phyloP scores from a whole-genome alignment of 2,329 filamentous ascomycete genomes.

The Dactylellina cionopaga region DNA sequence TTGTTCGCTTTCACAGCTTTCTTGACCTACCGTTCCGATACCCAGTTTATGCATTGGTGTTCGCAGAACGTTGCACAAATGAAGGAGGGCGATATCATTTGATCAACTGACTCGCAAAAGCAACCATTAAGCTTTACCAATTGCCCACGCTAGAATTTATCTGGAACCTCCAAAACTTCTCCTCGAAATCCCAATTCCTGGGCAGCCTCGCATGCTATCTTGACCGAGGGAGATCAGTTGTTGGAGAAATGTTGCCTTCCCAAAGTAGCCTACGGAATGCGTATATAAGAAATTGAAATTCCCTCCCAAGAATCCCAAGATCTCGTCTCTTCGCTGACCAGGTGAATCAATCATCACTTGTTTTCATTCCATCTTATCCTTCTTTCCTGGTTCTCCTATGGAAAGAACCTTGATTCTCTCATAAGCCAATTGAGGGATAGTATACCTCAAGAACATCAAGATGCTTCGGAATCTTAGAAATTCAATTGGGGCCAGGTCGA shows the following conservation, averaged over 20 bases:
- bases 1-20: conserved; percentile 9
- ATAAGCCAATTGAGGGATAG: conserved; percentile 26
- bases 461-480: conserved; percentile 51
- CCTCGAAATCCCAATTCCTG: conserved; percentile 19
- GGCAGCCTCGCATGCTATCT: conserved; percentile 26
- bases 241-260: conserved; percentile 30
- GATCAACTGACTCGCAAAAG: not conserved
- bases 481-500: conserved; percentile 49
- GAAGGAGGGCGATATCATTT: conserved; percentile 3
- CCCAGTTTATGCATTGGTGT: conserved; percentile 4
- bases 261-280: conserved; percentile 29
- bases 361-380: not conserved
- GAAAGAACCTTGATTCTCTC: conserved; percentile 21
- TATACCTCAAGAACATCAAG: not conserved
- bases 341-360: conserved; percentile 29
- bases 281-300: conserved; percentile 44
- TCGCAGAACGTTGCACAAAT: conserved; percentile 20
- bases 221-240: conserved; percentile 27
- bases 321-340: conserved; percentile 17
- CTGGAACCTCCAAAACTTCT: conserved; percentile 43
- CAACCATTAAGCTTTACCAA: conserved; percentile 1
- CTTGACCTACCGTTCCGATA: not conserved
- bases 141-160: conserved; percentile 44
- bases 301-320: conserved; percentile 48
- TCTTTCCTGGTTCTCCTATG: conserved; percentile 30